phyloP scores from a whole-genome alignment of 2,329 filamentous ascomycete species.

The Periconia sp. region DNA sequence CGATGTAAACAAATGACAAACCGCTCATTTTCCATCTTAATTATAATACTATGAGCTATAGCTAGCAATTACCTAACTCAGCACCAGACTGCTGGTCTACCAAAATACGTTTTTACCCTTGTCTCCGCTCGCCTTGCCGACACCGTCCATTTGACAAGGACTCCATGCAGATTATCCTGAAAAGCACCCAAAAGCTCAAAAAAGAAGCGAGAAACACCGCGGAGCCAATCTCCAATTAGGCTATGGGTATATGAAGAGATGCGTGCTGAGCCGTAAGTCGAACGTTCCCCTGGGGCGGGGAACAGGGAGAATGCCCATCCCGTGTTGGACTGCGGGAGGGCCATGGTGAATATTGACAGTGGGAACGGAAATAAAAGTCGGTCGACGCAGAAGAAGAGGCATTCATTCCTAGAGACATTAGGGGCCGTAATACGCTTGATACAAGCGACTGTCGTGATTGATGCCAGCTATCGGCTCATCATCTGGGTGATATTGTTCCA shows the following conservation, averaged over 20 bases:
- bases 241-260: conserved; percentile 33
- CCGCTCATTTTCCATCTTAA: no score
- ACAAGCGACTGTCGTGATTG: conserved; percentile 24
- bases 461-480: conserved; percentile 44
- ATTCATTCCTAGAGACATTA: conserved; percentile 23
- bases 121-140: no score
- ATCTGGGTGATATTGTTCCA: conserved; percentile 55
- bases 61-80: background rate
- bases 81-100: conserved; percentile 3
- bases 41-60: conserved; percentile 1
- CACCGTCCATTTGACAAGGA: conserved; percentile 4
- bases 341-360: conserved; percentile 38
- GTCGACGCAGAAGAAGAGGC: conserved; percentile 28
- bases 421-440: conserved; percentile 26
- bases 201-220: conserved; percentile 14
- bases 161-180: conserved; percentile 22
- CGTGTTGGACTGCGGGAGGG: background rate
- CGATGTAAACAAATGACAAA: no score
- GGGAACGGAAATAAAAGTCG: conserved; percentile 32
- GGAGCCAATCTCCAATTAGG: conserved; percentile 14
- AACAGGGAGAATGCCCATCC: conserved; percentile 1
- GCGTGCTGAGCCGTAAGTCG: conserved; percentile 12
- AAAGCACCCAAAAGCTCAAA: conserved; percentile 5
- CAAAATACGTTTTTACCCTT: background rate
- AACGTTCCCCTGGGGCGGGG: conserved; percentile 3